Conservation (phyloP, 192 early-diverging fungal species). For the Coemansia sp. region DNA sequence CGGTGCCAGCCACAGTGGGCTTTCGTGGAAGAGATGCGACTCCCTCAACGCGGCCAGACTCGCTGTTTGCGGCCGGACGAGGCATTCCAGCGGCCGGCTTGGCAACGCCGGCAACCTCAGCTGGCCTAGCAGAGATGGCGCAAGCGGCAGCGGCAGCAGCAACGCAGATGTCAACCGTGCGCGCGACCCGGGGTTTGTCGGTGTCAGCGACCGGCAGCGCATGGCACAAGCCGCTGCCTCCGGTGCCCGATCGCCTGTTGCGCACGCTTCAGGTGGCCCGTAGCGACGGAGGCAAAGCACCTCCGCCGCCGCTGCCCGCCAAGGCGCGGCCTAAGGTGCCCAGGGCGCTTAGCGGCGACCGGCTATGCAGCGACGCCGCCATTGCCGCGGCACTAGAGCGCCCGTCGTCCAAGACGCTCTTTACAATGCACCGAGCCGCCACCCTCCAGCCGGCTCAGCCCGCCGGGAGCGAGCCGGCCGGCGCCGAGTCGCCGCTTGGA, state of each 20-base stretch:
- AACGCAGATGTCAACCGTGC: not conserved
- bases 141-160: conserved; percentile 21
- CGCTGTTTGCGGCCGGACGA: conserved; percentile 1
- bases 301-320: conserved; percentile 31
- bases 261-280: conserved; percentile 30
- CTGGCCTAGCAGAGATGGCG: conserved; percentile 24
- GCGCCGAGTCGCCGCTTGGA: conserved; percentile 4
- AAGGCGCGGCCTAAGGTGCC: conserved; percentile 37
- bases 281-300: conserved; percentile 1
- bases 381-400: conserved; percentile 21
- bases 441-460: not conserved
- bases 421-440: conserved; percentile 17
- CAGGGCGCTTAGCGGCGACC: conserved; percentile 17
- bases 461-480: conserved; percentile 1
- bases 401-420: conserved; percentile 36
- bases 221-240: conserved; percentile 25
- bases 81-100: not conserved
- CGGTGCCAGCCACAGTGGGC: too few relatives aligned
- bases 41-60: not conserved
- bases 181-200: not conserved
- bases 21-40: not conserved
- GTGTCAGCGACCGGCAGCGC: not conserved
- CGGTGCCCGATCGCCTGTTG: conserved; percentile 32
- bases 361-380: conserved; percentile 19
- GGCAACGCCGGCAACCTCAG: not conserved